These are phyloP conservation scores for Gracilaria domingensis DNA, from an alignment of 23 red algal species.

Conservation along the genomic window DNA sequence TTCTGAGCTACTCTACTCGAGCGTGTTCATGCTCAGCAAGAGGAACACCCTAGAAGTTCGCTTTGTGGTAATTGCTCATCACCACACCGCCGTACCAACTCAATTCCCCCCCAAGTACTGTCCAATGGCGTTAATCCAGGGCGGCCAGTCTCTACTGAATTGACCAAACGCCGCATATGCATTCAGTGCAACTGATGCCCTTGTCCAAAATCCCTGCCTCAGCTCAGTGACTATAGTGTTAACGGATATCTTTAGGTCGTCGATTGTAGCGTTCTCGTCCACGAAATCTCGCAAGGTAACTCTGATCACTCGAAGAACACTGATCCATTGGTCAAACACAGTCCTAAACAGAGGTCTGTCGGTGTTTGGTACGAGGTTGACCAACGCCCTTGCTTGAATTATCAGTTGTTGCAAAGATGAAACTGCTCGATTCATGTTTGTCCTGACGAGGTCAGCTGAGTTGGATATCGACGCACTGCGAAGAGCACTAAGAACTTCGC, in stretches of 20 bases:
- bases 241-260: background rate
- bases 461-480: background rate
- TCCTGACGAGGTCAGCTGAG: background rate
- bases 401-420: background rate
- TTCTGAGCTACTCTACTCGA: background rate
- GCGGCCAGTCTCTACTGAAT: slow-evolving; percentile 4
- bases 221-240: background rate
- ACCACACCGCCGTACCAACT: background rate
- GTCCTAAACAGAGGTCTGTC: background rate
- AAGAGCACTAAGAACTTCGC: slow-evolving; percentile 9
- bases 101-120: background rate
- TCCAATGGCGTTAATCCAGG: slow-evolving; percentile 1
- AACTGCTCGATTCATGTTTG: background rate
- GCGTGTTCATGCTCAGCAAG: background rate
- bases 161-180: slow-evolving; percentile 1
- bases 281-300: background rate
- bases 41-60: background rate
- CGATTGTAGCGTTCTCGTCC: background rate
- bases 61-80: background rate
- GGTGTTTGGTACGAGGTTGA: background rate
- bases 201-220: background rate
- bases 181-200: background rate
- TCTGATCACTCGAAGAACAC: slow-evolving; percentile 8
- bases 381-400: background rate
- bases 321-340: background rate